A percentile compares a stretch with the other conserved stretches of the same genome.
Evolutionary conservation across 192 early-diverging fungal species (phyloP).

Genomic region (Podila epigama): DNA sequence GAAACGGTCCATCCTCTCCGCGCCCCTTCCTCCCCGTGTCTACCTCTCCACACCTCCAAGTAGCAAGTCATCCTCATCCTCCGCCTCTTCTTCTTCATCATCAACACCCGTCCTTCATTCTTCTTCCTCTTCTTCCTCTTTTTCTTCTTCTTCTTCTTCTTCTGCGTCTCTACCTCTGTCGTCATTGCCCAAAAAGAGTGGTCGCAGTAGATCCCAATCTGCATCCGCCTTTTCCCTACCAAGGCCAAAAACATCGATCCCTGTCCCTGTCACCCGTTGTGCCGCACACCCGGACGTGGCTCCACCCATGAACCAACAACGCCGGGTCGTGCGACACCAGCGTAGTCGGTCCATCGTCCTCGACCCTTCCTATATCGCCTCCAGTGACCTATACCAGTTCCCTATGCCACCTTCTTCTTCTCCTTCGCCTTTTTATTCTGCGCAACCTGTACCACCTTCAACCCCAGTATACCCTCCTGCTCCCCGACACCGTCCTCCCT

Average conservation of each 20-base stretch:
- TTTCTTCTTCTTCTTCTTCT: no score
- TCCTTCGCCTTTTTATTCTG: not conserved
- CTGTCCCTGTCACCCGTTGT: not conserved
- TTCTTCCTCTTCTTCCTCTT: no score
- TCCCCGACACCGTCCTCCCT: no score
- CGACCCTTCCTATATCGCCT: not conserved
- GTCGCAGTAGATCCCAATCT: not conserved
- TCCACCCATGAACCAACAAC: no score
- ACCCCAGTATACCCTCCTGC: no score
- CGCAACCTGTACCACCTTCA: no score
- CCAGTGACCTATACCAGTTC: not conserved
- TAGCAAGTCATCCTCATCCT: not conserved
- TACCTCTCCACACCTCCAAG: not conserved
- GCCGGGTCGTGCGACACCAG: not conserved
- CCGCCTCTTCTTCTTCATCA: not conserved
- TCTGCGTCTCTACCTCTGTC: no score
- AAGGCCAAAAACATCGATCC: not conserved
- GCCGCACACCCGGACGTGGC: no score
- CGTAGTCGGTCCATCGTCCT: not conserved
- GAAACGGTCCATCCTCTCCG: not conserved
- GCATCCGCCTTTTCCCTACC: not conserved
- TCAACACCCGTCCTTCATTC: no score
- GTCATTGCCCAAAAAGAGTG: not conserved
- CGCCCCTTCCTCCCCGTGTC: not conserved
- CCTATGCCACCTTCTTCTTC: not conserved